Evolutionary conservation across 805 yeast genomes (phyloP), one percentile per base, ranked within the genome.

Genomic region (Jamesozyma hellenica): DNA sequence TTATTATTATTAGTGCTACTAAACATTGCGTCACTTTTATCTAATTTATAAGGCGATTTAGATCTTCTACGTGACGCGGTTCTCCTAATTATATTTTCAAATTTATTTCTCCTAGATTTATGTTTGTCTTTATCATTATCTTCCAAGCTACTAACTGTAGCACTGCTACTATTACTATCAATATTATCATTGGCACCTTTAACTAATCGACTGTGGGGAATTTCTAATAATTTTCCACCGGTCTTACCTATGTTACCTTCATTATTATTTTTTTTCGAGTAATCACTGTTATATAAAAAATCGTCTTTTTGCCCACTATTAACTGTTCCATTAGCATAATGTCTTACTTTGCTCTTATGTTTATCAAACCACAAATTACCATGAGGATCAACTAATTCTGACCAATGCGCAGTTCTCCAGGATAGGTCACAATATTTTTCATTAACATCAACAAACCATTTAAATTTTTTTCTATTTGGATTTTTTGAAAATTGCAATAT

Each of bases 361-460:
- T n/a, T n/a, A n/a, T n/a, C 47, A 30, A 51, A 47, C 62, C 62
- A 59, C 13, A 43, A 39, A 11, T 51, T 44, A 2, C 60, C 61
- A 28, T 52, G 42, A 3, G 61, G 60, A 30, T 49, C 52, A 13
- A 46, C 45, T 32, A 59, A 43, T 33, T 59, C 61, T 38, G 53
- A 46, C 61, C 61, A 57, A 38, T 59, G 60, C 2, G 53, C 37
- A 3, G 55, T 50, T 41, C 63, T 53, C 84, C 86, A 81, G 2
- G 67, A 60, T 12, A 68, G 36, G 53, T 82, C 88, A 40, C 71
- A 68, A 11, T 72, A 56, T 25, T 70, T 57, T 51, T 82, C 92
- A 42, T 71, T 65, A 36, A 77, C 51, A 39, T 77, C 81, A 4
- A 82, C 68, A 37, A 80, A 77, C 88, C 88, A 82, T 5, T 69